Evolutionary conservation across 2,329 filamentous ascomycete species (phyloP).

Genomic region (Pseudogymnoascus sp.): DNA sequence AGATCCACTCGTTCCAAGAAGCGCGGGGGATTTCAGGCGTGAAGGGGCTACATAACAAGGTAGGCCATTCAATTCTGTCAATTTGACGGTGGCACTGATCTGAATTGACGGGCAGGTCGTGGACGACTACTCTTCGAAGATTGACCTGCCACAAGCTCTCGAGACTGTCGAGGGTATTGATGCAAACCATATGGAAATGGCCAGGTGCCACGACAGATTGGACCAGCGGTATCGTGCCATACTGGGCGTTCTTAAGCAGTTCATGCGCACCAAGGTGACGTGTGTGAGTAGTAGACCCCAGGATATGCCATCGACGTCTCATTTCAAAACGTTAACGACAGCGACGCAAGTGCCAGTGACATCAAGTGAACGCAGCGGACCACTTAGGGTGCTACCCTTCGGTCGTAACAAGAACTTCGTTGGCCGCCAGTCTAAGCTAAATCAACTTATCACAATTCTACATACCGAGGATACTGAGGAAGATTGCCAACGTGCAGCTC

Average conservation of each 20-base stretch:
- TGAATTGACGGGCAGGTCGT: conserved; percentile 27
- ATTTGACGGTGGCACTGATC: not conserved
- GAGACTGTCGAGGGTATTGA: conserved; percentile 36
- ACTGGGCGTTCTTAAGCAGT: conserved; percentile 25
- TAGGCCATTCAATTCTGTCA: conserved; percentile 15
- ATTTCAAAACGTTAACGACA: not conserved
- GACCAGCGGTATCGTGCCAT: conserved; percentile 30
- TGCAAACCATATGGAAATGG: conserved; percentile 35
- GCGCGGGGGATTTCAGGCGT: conserved; percentile 29
- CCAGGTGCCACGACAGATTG: conserved; percentile 24
- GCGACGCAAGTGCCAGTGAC: not conserved
- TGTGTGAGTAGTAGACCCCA: not conserved
- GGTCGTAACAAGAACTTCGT: conserved; percentile 15
- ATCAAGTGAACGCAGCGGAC: no score
- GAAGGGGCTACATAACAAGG: conserved; percentile 30
- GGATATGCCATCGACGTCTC: not conserved
- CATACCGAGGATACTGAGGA: not conserved
- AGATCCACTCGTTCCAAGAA: conserved; percentile 36
- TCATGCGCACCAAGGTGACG: conserved; percentile 13
- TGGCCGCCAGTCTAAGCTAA: conserved; percentile 13
- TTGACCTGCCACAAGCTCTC: conserved; percentile 27
- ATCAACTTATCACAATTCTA: conserved; percentile 9
- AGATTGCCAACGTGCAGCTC: conserved; percentile 10
- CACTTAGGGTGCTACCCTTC: not conserved
- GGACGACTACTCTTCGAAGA: conserved; percentile 34